phyloP scores from a whole-genome alignment of 2,329 filamentous ascomycete genomes.

The Nothomitra cinnamomea region DNA sequence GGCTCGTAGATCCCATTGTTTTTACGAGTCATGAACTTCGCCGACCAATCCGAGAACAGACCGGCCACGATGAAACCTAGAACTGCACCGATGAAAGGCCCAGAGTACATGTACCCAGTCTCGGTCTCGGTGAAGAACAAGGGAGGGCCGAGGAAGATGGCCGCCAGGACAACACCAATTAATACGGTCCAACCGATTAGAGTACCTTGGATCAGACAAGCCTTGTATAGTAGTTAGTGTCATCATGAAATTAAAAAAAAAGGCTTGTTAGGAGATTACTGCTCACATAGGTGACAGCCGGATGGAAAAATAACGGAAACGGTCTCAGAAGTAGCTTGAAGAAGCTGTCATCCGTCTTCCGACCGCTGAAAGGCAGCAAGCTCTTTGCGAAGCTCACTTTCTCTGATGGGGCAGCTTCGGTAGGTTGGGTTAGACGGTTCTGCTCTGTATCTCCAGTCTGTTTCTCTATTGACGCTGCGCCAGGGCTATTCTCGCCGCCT shows the following conservation, averaged over 20 bases:
- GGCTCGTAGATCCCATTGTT: conserved; percentile 81
- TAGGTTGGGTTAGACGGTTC: neutral
- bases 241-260: conserved; percentile 6
- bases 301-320: conserved; percentile 68
- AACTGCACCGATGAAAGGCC: conserved; percentile 70
- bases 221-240: conserved; percentile 15
- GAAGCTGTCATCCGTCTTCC: conserved; percentile 64
- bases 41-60: conserved; percentile 53
- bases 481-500: neutral
- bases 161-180: conserved; percentile 68
- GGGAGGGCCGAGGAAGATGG: conserved; percentile 64
- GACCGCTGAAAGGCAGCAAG: conserved; percentile 58
- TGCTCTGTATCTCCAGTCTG: neutral
- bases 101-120: conserved; percentile 75
- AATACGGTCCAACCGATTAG: conserved; percentile 95
- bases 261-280: conserved; percentile 5
- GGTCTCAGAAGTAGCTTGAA: conserved; percentile 49
- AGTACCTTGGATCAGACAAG: conserved; percentile 64
- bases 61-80: conserved; percentile 64
- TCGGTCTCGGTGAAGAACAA: conserved; percentile 67
- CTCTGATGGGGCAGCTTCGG: conserved; percentile 19
- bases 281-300: conserved; percentile 62
- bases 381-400: conserved; percentile 41
- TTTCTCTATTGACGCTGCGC: neutral
- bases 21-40: conserved; percentile 48